Conservation (phyloP, 1,284 basidiomycete genomes). For the Phellopilus nigrolimitatus region DNA sequence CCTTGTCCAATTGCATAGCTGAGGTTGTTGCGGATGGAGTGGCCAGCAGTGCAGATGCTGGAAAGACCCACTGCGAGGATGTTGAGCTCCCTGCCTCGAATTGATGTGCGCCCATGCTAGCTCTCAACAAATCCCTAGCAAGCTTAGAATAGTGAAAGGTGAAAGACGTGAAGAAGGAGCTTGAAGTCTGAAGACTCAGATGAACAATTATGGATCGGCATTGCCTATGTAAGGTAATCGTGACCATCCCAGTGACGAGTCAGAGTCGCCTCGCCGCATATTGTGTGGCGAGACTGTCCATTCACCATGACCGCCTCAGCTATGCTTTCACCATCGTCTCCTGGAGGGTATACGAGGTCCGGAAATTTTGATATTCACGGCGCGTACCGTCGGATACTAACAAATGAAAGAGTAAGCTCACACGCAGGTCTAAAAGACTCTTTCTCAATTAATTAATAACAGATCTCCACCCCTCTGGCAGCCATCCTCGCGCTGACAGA, state of each 20-base stretch:
- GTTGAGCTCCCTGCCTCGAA: conserved; percentile 16
- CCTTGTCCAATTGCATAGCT: conserved; percentile 50
- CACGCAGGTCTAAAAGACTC: conserved; percentile 2
- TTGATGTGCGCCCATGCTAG: conserved; percentile 11
- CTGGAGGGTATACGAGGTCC: background rate
- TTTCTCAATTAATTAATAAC: conserved; percentile 15
- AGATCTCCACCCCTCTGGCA: conserved; percentile 85
- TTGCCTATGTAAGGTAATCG: too few species aligned
- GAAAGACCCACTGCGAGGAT: conserved; percentile 66
- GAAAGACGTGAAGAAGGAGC: background rate
- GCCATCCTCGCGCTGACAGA: conserved; percentile 81
- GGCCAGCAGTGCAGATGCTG: conserved; percentile 47
- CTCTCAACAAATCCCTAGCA: too few species aligned
- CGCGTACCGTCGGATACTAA: conserved; percentile 51
- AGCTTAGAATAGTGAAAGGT: too few species aligned
- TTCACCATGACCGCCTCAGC: conserved; percentile 4
- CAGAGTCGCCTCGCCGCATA: conserved; percentile 1
- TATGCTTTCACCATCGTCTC: background rate
- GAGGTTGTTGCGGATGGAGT: conserved; percentile 52
- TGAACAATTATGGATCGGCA: too few species aligned
- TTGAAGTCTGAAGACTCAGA: background rate
- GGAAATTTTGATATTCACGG: conserved; percentile 48
- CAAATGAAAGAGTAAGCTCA: conserved; percentile 50
- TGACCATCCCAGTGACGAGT: background rate
- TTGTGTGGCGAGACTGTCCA: background rate